Evolutionary conservation across 129 eudicot species (phyloP).

Genomic region (Tanacetum coccineum): DNA sequence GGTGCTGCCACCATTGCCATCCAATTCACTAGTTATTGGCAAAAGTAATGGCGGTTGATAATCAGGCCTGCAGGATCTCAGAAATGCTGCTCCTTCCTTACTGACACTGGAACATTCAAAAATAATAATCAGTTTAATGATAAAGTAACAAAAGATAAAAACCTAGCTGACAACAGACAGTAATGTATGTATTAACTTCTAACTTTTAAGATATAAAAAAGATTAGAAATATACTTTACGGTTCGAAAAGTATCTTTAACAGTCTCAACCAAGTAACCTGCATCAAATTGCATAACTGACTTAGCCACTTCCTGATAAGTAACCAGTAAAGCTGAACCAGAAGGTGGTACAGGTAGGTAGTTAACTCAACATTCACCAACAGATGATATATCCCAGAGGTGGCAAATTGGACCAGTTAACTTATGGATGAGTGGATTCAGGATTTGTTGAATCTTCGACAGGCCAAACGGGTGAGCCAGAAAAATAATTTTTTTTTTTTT

Average conservation of each 20-base stretch:
- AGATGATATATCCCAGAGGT: conserved; percentile 2
- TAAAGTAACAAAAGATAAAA: conserved; percentile 15
- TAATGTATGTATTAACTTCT: not conserved
- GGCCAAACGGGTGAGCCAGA: not conserved
- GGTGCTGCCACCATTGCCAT: conserved; percentile 38
- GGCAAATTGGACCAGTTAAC: not conserved
- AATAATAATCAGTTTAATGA: conserved; percentile 21
- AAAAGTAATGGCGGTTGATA: conserved; percentile 81
- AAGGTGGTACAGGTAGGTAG: not conserved
- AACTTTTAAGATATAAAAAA: not conserved
- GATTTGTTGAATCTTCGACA: not conserved
- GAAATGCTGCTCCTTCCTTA: conserved; percentile 60
- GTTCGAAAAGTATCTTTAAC: conserved; percentile 51
- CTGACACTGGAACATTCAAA: conserved; percentile 59
- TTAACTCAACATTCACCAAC: not conserved
- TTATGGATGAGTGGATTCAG: not conserved
- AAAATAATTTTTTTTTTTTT: too few relatives aligned
- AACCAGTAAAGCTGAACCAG: conserved; percentile 7
- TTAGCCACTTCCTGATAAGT: not conserved
- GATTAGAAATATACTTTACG: conserved; percentile 46
- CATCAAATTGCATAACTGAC: conserved; percentile 29
- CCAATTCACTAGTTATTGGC: conserved; percentile 49
- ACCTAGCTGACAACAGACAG: conserved; percentile 10
- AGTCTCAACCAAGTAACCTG: conserved; percentile 84
- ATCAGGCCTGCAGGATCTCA: conserved; percentile 77